Percentiles rank a stretch among this genome's conserved stretches.
phyloP scores from a whole-genome alignment of 805 yeast genomes.

The Ogataea ganodermae region DNA sequence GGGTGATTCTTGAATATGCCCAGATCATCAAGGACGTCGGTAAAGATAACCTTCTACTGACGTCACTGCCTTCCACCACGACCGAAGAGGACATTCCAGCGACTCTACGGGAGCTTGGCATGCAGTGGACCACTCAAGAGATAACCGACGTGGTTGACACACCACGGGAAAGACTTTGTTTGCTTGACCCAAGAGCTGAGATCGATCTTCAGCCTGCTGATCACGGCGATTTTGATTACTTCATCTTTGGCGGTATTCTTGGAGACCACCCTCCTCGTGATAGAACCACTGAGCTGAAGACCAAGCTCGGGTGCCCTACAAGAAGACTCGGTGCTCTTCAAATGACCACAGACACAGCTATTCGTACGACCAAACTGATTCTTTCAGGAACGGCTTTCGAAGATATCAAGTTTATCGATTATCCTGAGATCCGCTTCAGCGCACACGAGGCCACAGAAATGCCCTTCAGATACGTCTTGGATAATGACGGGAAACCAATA shows the following conservation, averaged over 20 bases:
- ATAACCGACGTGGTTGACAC: conserved; percentile 54
- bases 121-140: conserved; percentile 83
- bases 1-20: conserved; percentile 88
- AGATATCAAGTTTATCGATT: conserved; percentile 81
- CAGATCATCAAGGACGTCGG: conserved; percentile 87
- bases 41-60: conserved; percentile 65
- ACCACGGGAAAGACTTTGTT: conserved; percentile 60
- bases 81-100: conserved; percentile 65
- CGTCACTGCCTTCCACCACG: conserved; percentile 72
- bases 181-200: conserved; percentile 86
- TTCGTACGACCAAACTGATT: conserved; percentile 84
- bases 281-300: conserved; percentile 85
- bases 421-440: conserved; percentile 88
- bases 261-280: conserved; percentile 95
- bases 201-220: conserved; percentile 76
- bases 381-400: conserved; percentile 64
- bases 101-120: conserved; percentile 56
- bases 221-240: conserved; percentile 67
- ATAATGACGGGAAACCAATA: conserved; percentile 67
- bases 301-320: conserved; percentile 80
- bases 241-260: conserved; percentile 93
- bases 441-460: conserved; percentile 92
- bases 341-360: conserved; percentile 98
- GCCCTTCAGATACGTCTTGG: conserved; percentile 92
- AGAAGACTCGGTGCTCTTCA: conserved; percentile 85